Evolutionary conservation across 1,284 basidiomycete genomes (phyloP).

Genomic region (Fomitopsis betulina): DNA sequence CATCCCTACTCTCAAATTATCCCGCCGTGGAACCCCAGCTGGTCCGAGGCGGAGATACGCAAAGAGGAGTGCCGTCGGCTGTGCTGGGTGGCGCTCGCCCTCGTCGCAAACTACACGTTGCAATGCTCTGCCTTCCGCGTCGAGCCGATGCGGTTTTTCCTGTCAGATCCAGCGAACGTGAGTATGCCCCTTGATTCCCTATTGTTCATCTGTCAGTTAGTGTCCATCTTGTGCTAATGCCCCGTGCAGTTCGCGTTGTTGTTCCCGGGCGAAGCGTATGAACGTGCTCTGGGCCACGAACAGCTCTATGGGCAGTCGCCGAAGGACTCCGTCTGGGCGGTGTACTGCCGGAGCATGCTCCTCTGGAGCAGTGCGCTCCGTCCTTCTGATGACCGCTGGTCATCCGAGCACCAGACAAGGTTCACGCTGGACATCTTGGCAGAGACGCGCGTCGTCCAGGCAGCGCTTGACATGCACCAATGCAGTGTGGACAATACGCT

Average conservation of each 20-base stretch:
- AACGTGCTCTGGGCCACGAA: conserved; percentile 37
- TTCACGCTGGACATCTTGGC: conserved; percentile 55
- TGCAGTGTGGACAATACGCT: conserved; percentile 65
- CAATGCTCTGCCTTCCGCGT: conserved; percentile 62
- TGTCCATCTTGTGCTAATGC: conserved; percentile 13
- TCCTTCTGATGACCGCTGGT: conserved; percentile 37
- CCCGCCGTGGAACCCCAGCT: conserved; percentile 57
- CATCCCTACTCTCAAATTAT: conserved; percentile 43
- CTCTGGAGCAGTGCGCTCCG: conserved; percentile 66
- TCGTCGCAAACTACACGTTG: conserved; percentile 60
- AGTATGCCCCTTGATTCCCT: conserved; percentile 23
- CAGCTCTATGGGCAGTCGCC: conserved; percentile 40
- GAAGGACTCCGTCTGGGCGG: conserved; percentile 73
- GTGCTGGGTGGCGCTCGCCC: conserved; percentile 67
- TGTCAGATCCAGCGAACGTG: conserved; percentile 63
- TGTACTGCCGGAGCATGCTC: conserved; percentile 75
- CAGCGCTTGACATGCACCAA: conserved; percentile 57
- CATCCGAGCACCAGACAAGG: conserved; percentile 50
- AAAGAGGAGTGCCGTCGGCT: conserved; percentile 68
- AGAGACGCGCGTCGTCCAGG: conserved; percentile 61
- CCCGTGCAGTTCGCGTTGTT: conserved; percentile 43
- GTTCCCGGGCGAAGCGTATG: conserved; percentile 59
- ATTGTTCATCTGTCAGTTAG: background rate
- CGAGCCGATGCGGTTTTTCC: conserved; percentile 47
- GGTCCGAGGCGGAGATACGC: conserved; percentile 48